Conservation (phyloP, 1,284 basidiomycete species). For the Puccinia coronata region DNA sequence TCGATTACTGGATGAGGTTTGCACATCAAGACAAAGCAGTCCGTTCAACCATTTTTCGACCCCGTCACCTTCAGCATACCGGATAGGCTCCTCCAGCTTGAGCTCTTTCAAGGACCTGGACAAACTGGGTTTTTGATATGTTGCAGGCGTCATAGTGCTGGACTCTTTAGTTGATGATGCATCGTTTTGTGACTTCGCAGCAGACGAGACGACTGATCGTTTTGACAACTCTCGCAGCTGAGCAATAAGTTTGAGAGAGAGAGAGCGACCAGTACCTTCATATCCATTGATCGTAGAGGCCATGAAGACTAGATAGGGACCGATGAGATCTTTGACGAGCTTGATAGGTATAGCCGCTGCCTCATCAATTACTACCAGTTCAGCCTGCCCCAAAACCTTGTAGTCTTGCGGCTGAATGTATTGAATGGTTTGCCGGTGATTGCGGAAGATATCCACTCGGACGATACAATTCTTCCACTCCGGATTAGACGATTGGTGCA, state of each 20-base stretch:
- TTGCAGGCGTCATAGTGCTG: slow-evolving; percentile 53
- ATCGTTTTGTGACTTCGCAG: slow-evolving; percentile 60
- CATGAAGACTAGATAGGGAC: slow-evolving; percentile 97
- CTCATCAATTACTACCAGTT: slow-evolving; percentile 96
- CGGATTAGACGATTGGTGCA: slow-evolving; percentile 82
- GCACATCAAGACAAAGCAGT: slow-evolving; percentile 90
- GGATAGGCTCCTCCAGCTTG: slow-evolving; percentile 91
- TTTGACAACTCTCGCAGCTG: slow-evolving; percentile 87
- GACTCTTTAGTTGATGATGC: slow-evolving; percentile 57
- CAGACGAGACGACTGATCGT: slow-evolving; percentile 57
- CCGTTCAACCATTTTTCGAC: slow-evolving; percentile 94
- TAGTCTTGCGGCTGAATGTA: slow-evolving; percentile 98
- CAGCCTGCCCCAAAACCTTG: slow-evolving; percentile 95
- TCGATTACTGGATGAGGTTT: slow-evolving; percentile 62
- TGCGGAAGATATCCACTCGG: slow-evolving; percentile 88
- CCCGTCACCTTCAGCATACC: slow-evolving; percentile 82
- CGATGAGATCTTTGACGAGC: slow-evolving; percentile 88
- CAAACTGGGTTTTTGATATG: slow-evolving; percentile 21
- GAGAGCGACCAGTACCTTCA: slow-evolving; percentile 95
- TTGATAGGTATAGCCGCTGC: slow-evolving; percentile 97
- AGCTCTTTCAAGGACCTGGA: slow-evolving; percentile 81
- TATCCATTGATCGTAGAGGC: slow-evolving; percentile 99
- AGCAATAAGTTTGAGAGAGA: slow-evolving; percentile 96
- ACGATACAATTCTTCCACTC: slow-evolving; percentile 96
- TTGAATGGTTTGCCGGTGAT: slow-evolving; percentile 89